Evolutionary conservation across 2,329 filamentous ascomycete genomes (phyloP).

Genomic region (Pezicula rhizophila): DNA sequence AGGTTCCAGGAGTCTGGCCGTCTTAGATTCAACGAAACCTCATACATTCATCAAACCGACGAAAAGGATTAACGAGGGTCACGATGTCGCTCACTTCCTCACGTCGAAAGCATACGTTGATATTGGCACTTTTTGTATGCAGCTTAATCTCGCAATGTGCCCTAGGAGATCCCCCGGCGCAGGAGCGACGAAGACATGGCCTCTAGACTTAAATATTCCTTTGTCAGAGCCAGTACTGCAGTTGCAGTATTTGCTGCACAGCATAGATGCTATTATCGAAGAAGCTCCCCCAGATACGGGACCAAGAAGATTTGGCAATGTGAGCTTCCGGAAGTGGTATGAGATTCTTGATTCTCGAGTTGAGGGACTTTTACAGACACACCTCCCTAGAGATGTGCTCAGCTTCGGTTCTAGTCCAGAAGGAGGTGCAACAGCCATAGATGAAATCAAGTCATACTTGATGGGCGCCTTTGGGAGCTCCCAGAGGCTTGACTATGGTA

Average conservation of each 20-base stretch:
- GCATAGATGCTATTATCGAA: slow-evolving; percentile 61
- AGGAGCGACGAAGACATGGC: slow-evolving; percentile 45
- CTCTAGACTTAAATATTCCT: slow-evolving; percentile 33
- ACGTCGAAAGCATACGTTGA: slow-evolving; percentile 78
- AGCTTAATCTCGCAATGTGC: slow-evolving; percentile 83
- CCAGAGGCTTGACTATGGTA: slow-evolving; percentile 89
- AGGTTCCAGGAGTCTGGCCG: slow-evolving; percentile 9
- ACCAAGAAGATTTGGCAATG: slow-evolving; percentile 85
- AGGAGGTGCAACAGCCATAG: slow-evolving; percentile 40
- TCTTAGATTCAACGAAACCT: slow-evolving; percentile 39
- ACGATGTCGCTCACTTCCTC: slow-evolving; percentile 77
- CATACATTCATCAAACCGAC: slow-evolving; percentile 60
- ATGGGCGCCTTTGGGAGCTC: slow-evolving; percentile 81
- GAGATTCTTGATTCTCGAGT: slow-evolving; percentile 57
- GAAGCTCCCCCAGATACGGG: slow-evolving; percentile 80
- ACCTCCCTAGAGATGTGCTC: slow-evolving; percentile 43
- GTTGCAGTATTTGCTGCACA: slow-evolving; percentile 60
- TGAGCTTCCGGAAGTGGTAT: slow-evolving; percentile 83
- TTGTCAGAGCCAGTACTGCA: slow-evolving; percentile 45
- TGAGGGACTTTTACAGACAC: slow-evolving; percentile 48
- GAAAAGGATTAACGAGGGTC: slow-evolving; percentile 80
- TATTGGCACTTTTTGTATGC: slow-evolving; percentile 79
- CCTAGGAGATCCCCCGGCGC: slow-evolving; percentile 49
- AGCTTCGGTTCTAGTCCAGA: slow-evolving; percentile 12
- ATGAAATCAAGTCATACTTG: slow-evolving; percentile 74